A percentile compares a stretch with the other conserved stretches of the same genome.
phyloP scores from a whole-genome alignment of 805 yeast genomes.

The Danielozyma ontarioensis region DNA sequence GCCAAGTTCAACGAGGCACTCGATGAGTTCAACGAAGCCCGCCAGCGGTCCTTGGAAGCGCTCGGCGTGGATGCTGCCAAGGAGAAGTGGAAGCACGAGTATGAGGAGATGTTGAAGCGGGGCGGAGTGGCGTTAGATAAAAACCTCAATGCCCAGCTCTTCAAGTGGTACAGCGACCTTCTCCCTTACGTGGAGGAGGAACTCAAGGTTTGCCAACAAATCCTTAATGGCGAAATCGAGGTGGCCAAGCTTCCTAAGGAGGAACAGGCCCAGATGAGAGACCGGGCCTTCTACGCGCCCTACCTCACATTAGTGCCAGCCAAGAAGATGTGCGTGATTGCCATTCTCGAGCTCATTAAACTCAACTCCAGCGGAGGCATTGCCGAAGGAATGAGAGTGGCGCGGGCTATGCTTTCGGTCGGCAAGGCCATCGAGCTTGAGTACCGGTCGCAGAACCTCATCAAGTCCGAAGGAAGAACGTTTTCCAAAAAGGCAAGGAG shows the following conservation, averaged over 20 bases:
- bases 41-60: constrained; percentile 74
- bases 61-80: constrained; percentile 81
- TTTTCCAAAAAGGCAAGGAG: constrained; percentile 40
- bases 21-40: constrained; percentile 63
- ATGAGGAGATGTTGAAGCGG: constrained; percentile 57
- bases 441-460: constrained; percentile 63
- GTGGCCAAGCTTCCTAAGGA: constrained; percentile 8
- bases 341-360: constrained; percentile 77
- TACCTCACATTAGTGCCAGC: constrained; percentile 68
- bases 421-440: constrained; percentile 85
- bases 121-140: constrained; percentile 54
- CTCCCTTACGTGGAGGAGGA: constrained; percentile 68
- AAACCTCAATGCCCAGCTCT: constrained; percentile 66
- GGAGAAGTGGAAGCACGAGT: constrained; percentile 83
- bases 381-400: constrained; percentile 76
- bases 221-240: constrained; percentile 27
- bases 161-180: constrained; percentile 79
- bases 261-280: constrained; percentile 27
- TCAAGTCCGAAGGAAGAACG: constrained; percentile 51
- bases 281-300: constrained; percentile 66
- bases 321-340: constrained; percentile 75
- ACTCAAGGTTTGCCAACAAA: constrained; percentile 46
- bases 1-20: constrained; percentile 57
- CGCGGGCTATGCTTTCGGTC: constrained; percentile 73
- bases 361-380: constrained; percentile 71